Conservation (phyloP, 2,329 filamentous ascomycete genomes). For the Stromatinia cepivora region DNA sequence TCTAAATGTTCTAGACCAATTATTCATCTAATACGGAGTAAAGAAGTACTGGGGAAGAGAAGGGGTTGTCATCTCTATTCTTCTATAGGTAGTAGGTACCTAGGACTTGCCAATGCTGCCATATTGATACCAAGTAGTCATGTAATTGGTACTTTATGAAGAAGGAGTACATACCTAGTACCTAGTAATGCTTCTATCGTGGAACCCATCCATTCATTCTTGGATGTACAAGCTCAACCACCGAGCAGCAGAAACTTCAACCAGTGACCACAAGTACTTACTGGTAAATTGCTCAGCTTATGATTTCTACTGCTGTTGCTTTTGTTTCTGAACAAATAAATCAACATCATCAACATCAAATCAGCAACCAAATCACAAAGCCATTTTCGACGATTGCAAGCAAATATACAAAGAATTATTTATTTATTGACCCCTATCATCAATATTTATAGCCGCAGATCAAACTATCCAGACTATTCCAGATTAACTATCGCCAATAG, state of each 20-base stretch:
- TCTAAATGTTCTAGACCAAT: neutral
- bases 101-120: neutral
- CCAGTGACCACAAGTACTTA: constrained; percentile 2
- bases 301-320: neutral
- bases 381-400: neutral
- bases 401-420: neutral
- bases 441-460: neutral
- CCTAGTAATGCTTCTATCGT: neutral
- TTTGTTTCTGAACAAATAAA: neutral
- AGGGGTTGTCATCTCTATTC: neutral
- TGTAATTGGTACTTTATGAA: neutral
- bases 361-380: neutral
- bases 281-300: neutral
- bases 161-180: neutral
- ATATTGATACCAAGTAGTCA: neutral
- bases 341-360: neutral
- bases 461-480: neutral
- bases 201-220: neutral
- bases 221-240: constrained; percentile 1
- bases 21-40: neutral
- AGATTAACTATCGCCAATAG: neutral
- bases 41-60: neutral
- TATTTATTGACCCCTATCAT: neutral
- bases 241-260: constrained; percentile 6
- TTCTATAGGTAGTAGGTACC: neutral